Conservation (phyloP, 768 basidiomycete species). For the Leccinum subgranulosum region DNA sequence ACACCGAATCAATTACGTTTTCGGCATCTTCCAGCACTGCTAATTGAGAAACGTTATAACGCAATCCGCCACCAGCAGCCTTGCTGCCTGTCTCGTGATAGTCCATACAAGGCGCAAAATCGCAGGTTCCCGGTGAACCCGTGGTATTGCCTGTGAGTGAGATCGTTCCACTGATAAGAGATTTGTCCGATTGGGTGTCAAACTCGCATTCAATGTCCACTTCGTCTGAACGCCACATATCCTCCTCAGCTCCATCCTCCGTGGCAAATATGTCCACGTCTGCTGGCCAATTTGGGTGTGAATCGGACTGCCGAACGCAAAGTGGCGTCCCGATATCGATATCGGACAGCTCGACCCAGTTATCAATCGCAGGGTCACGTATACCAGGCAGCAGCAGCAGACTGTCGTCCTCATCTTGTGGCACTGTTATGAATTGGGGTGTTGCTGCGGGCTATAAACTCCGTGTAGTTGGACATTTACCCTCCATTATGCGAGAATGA, state of each 20-base stretch:
- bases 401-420: conserved; percentile 22
- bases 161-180: conserved; percentile 23
- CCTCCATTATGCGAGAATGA: conserved; percentile 1
- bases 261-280: conserved; percentile 15
- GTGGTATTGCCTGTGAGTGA: conserved; percentile 19
- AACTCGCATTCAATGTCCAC: conserved; percentile 2
- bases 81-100: conserved; percentile 8
- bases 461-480: conserved; percentile 1
- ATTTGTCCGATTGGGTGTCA: conserved; percentile 17
- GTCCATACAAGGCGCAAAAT: conserved; percentile 12
- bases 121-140: conserved; percentile 8
- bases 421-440: conserved; percentile 3
- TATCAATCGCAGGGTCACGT: conserved; percentile 3
- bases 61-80: conserved; percentile 9
- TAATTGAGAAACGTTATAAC: conserved; percentile 12
- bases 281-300: conserved; percentile 3
- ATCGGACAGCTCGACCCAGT: conserved; percentile 19
- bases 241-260: conserved; percentile 16
- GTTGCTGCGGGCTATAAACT: conserved; percentile 17
- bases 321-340: conserved; percentile 9
- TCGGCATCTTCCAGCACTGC: conserved; percentile 18
- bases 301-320: background rate
- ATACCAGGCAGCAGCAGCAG: conserved; percentile 13
- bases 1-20: conserved; percentile 1
- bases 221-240: conserved; percentile 12